A percentile compares a stretch with the other conserved stretches of the same genome.
Evolutionary conservation across 1,139 yeast genomes (phyloP).

Genomic region (Suhomyces choctaworum): DNA sequence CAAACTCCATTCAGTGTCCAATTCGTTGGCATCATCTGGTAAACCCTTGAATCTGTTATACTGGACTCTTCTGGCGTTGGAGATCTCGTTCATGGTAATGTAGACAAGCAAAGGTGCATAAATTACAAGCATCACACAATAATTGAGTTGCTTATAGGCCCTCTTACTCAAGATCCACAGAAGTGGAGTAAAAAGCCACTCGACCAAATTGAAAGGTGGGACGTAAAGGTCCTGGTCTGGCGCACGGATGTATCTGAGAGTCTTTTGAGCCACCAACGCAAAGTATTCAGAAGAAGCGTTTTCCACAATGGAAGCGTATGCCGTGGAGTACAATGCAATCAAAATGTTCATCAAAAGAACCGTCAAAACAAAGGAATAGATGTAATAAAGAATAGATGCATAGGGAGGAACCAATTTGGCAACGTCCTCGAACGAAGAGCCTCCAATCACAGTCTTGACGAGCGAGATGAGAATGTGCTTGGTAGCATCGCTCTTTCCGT

Average conservation of each 20-base stretch:
- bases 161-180: slow-evolving; percentile 28
- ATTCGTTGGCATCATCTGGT: slow-evolving; percentile 80
- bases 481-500: slow-evolving; percentile 79
- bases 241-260: slow-evolving; percentile 79
- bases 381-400: slow-evolving; percentile 73
- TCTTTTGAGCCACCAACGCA: slow-evolving; percentile 82
- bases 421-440: slow-evolving; percentile 70
- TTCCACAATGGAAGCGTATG: slow-evolving; percentile 77
- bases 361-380: slow-evolving; percentile 71
- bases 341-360: slow-evolving; percentile 77
- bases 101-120: slow-evolving; percentile 68
- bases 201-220: slow-evolving; percentile 81
- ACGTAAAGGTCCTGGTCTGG: slow-evolving; percentile 86
- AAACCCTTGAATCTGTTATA: slow-evolving; percentile 68
- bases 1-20: slow-evolving; percentile 79
- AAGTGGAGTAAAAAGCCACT: slow-evolving; percentile 46
- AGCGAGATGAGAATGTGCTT: slow-evolving; percentile 61
- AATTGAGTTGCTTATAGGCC: slow-evolving; percentile 40
- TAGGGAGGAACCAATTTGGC: slow-evolving; percentile 79
- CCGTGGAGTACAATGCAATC: slow-evolving; percentile 82
- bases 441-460: slow-evolving; percentile 70
- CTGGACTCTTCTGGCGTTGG: slow-evolving; percentile 65
- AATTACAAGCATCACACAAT: slow-evolving; percentile 58
- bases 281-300: slow-evolving; percentile 83
- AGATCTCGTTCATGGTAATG: slow-evolving; percentile 63